These are phyloP conservation scores for Monilinia vaccinii-corymbosi DNA, from an alignment of 2,329 filamentous ascomycete genomes.

Conservation along the genomic window DNA sequence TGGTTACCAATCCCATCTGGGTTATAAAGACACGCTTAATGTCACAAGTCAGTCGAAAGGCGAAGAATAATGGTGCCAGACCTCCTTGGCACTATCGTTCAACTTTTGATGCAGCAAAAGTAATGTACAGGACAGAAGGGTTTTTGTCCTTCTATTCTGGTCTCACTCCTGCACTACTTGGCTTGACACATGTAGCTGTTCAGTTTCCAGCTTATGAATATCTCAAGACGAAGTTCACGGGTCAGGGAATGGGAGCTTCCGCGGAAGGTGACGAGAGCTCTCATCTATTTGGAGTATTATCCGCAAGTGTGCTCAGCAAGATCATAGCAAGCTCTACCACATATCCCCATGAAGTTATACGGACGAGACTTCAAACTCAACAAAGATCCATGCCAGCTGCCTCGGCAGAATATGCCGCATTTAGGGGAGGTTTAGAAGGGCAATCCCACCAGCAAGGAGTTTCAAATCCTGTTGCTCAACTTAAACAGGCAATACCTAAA, in stretches of 20 bases:
- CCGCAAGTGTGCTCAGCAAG: constrained; percentile 88
- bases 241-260: constrained; percentile 71
- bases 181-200: constrained; percentile 89
- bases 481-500: constrained; percentile 30
- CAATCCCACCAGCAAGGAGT: constrained; percentile 14
- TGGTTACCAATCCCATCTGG: constrained; percentile 97
- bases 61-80: constrained; percentile 44
- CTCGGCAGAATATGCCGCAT: constrained; percentile 41
- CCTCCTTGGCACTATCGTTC: constrained; percentile 86
- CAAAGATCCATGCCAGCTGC: constrained; percentile 56
- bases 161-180: constrained; percentile 81
- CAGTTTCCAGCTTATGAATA: constrained; percentile 96
- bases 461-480: constrained; percentile 24
- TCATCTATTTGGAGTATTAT: constrained; percentile 76
- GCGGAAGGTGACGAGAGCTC: constrained; percentile 46
- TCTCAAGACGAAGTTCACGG: constrained; percentile 84
- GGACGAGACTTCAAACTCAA: constrained; percentile 89
- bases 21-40: constrained; percentile 98
- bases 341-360: constrained; percentile 93
- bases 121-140: constrained; percentile 92
- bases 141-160: constrained; percentile 90
- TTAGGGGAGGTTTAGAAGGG: constrained; percentile 27
- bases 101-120: constrained; percentile 82
- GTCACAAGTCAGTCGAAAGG: constrained; percentile 67
- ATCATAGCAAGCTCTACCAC: constrained; percentile 89